Conservation (phyloP, 116 monocot species). For the Papilionanthe hybrid region DNA sequence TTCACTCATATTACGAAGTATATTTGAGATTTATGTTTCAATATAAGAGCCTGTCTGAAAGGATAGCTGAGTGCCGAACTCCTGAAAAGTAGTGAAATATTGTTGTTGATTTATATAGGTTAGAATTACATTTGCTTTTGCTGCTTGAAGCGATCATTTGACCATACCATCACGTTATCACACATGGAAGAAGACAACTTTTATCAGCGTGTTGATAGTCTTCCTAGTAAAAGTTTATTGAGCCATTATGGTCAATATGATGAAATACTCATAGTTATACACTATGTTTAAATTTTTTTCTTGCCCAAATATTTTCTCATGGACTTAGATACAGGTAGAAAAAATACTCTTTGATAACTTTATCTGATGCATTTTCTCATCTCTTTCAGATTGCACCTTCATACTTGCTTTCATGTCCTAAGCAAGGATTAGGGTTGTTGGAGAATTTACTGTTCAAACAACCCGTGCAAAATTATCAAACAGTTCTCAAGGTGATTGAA, state of each 20-base stretch:
- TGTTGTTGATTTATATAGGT: too few relatives aligned
- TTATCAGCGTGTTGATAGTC: too few relatives aligned
- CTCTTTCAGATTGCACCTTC: slow-evolving; percentile 81
- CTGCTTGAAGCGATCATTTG: too few relatives aligned
- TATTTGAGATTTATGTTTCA: too few relatives aligned
- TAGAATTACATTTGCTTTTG: background rate
- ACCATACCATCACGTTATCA: background rate
- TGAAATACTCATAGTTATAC: background rate
- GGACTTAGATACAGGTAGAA: background rate
- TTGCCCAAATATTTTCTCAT: background rate
- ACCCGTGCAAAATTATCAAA: slow-evolving; percentile 53
- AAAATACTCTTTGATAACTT: background rate
- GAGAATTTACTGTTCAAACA: slow-evolving; percentile 73
- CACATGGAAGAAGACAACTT: background rate
- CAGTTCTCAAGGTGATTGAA: slow-evolving; percentile 74
- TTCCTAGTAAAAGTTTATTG: too few relatives aligned
- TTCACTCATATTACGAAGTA: too few relatives aligned
- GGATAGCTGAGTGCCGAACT: too few relatives aligned
- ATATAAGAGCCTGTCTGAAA: too few relatives aligned
- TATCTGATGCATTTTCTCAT: background rate
- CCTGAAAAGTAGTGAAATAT: too few relatives aligned
- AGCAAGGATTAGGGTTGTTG: slow-evolving; percentile 80
- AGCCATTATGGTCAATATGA: background rate
- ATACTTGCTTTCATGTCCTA: slow-evolving; percentile 86
- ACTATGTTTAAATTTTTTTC: background rate